Conservation (phyloP, 257 asterid species). For the Solanum pinnatisectum region DNA sequence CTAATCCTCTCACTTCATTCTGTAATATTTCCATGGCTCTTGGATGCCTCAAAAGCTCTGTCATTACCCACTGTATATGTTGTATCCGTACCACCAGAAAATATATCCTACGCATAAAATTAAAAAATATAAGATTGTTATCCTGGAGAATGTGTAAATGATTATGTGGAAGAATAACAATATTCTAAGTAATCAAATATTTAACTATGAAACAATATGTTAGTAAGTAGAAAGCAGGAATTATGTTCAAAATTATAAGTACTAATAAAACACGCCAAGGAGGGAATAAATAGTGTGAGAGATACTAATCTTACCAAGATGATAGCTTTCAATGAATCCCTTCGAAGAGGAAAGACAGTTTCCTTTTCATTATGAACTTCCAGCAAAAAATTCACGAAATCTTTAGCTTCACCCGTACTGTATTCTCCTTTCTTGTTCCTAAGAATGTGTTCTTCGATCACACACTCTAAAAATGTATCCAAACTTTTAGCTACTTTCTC, state of each 20-base stretch:
- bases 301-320: neutral
- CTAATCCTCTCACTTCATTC: neutral
- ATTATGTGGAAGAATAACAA: neutral
- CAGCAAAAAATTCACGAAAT: neutral
- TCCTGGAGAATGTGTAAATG: neutral
- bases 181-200: neutral
- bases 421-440: neutral
- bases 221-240: no score
- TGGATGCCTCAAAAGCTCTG: neutral
- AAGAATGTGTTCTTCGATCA: neutral
- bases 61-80: neutral
- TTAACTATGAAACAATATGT: neutral
- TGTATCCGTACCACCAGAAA: neutral
- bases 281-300: neutral
- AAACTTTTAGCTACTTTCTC: constrained; percentile 15
- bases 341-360: neutral
- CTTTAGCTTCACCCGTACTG: neutral
- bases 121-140: no score
- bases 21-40: neutral
- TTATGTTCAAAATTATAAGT: no score
- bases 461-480: constrained; percentile 26
- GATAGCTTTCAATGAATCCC: neutral
- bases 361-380: neutral
- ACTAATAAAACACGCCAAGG: neutral
- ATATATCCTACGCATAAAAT: neutral